Base-by-base conservation (phyloP, 129 eudicot species). In the Arctium minus region DNA sequence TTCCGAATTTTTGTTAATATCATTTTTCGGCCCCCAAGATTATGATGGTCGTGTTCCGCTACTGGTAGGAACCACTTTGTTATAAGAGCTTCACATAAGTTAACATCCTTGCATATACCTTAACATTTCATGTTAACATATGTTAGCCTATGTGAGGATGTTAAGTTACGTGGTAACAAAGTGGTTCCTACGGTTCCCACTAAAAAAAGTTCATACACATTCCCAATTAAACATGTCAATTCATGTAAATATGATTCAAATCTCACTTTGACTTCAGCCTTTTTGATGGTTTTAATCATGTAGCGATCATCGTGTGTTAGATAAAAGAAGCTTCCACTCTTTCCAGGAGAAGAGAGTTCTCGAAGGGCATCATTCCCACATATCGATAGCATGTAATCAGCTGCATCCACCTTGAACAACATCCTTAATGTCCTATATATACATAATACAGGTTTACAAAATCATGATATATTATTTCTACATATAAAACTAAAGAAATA, bases 281-380 rank as follows among this genome's bases (percentile, higher is more conserved):
- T 96, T 81, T 92, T 96, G 86, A 96, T 96, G 13, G 99, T 96
- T 87, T 96, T 96, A 13, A 96, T 96, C 99, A 96, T 96, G 89
- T 96, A 96, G 18, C 99, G 96, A 80, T 96, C 99, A 72, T 96
- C 99, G 56, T 91, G 85, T 18, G 96, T 96, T 42, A 96, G 77
- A 89, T 96, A 96, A 77, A 96, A 96, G 83, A 96, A 96, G 86
- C 99, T 96, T 71, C 99, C 99, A 69, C 98, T 93, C 76, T 96
- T 96, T 40, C 99, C 99, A 2, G 99, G 99, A 13, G 99, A 96
- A 6, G 97, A 96, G 33, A 96, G 94, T 70, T 96, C 99, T 11
- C 99, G 87, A 31, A 96, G 94, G 67, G 99, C 98, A 30, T 91
- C 92, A 15, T 90, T 85, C 42, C 99, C 99, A 80, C 99, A 96